A percentile compares a stretch with the other conserved stretches of the same genome.
Conservation (phyloP, 176 grass and related monocot genomes). For the Triticum dicoccoides region DNA sequence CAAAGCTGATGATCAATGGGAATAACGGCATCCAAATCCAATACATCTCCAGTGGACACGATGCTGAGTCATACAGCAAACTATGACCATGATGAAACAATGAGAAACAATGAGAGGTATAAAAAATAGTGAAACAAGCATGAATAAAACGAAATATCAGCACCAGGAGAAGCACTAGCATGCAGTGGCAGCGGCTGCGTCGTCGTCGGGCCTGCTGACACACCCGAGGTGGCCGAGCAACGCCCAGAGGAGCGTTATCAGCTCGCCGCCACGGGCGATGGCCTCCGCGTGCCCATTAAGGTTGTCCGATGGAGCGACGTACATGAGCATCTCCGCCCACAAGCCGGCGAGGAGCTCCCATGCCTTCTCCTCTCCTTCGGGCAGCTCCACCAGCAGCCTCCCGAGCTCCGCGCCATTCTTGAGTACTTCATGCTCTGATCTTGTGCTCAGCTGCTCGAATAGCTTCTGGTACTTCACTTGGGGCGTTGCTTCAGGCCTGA, state of each 20-base stretch:
- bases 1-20: no score
- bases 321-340: not conserved
- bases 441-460: not conserved
- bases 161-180: no score
- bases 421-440: not conserved
- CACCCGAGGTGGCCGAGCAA: not conserved
- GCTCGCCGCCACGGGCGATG: not conserved
- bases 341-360: not conserved
- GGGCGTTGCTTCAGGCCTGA: not conserved
- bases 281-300: not conserved
- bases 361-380: not conserved
- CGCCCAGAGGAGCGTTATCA: not conserved
- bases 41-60: no score
- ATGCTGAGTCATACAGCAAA: no score
- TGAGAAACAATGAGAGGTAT: no score
- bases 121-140: no score
- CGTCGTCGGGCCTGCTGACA: no score
- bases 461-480: not conserved
- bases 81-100: no score
- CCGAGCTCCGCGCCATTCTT: no score
- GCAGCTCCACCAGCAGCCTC: not conserved
- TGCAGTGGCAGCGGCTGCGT: no score
- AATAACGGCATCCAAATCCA: no score
- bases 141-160: no score
- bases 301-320: not conserved